Evolutionary conservation across 345 rosid species (phyloP).

Genomic region (Sonneratia caseolaris): DNA sequence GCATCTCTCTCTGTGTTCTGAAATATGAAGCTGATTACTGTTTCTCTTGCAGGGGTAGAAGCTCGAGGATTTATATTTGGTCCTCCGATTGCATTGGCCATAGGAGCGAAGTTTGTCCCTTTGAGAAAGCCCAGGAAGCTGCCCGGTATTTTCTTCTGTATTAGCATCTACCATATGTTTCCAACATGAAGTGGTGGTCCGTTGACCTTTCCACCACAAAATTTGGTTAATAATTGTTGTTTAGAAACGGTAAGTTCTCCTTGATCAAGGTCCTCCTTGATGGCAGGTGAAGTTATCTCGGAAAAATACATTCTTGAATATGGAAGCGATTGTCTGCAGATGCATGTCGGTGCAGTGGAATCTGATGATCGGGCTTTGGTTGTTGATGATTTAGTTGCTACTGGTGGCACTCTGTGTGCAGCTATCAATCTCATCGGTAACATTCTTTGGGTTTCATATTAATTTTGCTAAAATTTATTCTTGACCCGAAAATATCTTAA

Average conservation of each 20-base stretch:
- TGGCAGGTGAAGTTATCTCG: constrained; percentile 68
- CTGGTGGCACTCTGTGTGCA: constrained; percentile 91
- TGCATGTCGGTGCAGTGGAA: constrained; percentile 84
- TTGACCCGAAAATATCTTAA: neutral
- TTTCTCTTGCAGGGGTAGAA: constrained; percentile 62
- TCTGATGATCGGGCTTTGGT: constrained; percentile 70
- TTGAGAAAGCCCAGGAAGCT: constrained; percentile 81
- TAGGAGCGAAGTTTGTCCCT: constrained; percentile 95
- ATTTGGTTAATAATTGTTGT: neutral
- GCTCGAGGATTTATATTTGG: constrained; percentile 94
- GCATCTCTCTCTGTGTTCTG: neutral
- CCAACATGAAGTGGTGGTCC: neutral
- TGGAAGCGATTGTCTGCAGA: constrained; percentile 79
- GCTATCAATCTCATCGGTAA: constrained; percentile 88
- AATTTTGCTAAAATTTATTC: neutral
- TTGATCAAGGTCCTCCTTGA: neutral
- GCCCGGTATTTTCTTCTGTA: constrained; percentile 47
- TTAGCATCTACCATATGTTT: neutral
- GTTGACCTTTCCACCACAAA: neutral
- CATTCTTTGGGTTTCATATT: constrained; percentile 4
- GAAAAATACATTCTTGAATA: constrained; percentile 79
- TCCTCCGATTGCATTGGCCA: constrained; percentile 90
- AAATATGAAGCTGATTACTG: neutral
- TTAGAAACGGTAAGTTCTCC: neutral
- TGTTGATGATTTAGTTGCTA: constrained; percentile 82